Conservation (phyloP, 768 basidiomycete genomes). For the Plicaturopsis crispa region DNA sequence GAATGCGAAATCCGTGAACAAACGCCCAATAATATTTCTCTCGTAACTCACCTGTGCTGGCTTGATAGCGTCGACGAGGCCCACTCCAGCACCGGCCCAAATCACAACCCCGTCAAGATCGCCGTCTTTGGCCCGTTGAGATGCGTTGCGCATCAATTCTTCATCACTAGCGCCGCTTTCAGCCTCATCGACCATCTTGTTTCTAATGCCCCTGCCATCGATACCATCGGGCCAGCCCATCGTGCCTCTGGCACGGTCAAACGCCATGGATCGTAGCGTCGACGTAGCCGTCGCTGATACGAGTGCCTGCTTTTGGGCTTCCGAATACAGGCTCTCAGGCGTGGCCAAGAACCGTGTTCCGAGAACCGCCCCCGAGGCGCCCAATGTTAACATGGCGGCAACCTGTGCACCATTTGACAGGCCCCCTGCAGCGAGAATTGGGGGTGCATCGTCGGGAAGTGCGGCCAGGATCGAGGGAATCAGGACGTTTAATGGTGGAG, state of each 20-base stretch:
- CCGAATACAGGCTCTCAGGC: conserved; percentile 53
- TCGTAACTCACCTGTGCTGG: conserved; percentile 15
- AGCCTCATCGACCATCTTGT: conserved; percentile 29
- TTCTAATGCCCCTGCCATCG: conserved; percentile 55
- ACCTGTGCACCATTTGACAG: conserved; percentile 57
- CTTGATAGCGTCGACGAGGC: conserved; percentile 23
- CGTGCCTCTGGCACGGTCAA: conserved; percentile 50
- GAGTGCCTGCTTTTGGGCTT: conserved; percentile 45
- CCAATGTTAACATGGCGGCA: conserved; percentile 56
- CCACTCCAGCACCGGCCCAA: conserved; percentile 38
- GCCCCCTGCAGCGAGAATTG: conserved; percentile 71
- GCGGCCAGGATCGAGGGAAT: conserved; percentile 45
- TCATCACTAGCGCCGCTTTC: conserved; percentile 25
- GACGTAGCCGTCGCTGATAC: conserved; percentile 33
- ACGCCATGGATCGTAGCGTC: conserved; percentile 55
- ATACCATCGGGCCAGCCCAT: conserved; percentile 54
- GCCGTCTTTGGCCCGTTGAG: conserved; percentile 19
- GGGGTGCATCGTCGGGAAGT: conserved; percentile 34
- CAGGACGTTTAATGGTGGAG: conserved; percentile 55
- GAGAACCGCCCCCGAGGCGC: conserved; percentile 58
- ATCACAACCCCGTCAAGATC: conserved; percentile 25
- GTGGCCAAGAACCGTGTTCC: conserved; percentile 75
- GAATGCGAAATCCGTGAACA: too few relatives aligned
- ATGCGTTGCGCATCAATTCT: conserved; percentile 17
- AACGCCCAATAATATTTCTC: too few relatives aligned